Percentiles rank a stretch among this genome's conserved stretches.
Conservation (phyloP, 768 basidiomycete species). For the Guyanaporus albipodus region DNA sequence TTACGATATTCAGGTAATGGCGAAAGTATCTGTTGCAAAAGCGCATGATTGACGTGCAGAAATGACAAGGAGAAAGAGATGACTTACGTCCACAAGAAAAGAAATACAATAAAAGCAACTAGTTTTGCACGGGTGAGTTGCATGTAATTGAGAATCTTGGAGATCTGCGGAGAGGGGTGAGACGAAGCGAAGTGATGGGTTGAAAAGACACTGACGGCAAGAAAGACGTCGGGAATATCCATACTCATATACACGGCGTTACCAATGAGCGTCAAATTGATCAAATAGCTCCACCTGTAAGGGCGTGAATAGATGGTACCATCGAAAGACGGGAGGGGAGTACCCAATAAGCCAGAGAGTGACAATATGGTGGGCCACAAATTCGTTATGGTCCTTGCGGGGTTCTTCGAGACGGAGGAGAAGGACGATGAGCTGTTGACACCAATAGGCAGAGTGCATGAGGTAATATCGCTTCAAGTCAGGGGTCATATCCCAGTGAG, state of each 20-base stretch:
- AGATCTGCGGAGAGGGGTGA: conserved; percentile 44
- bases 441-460: conserved; percentile 91
- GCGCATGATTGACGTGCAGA: conserved; percentile 49
- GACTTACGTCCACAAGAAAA: conserved; percentile 76
- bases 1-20: conserved; percentile 82
- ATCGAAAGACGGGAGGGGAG: conserved; percentile 14
- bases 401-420: conserved; percentile 89
- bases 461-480: conserved; percentile 91
- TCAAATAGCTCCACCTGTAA: conserved; percentile 74
- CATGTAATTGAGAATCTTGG: conserved; percentile 88
- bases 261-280: conserved; percentile 84
- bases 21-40: conserved; percentile 72
- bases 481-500: conserved; percentile 83
- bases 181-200: neutral
- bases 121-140: conserved; percentile 61
- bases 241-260: conserved; percentile 93
- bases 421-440: conserved; percentile 86
- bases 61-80: too few relatives aligned
- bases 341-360: conserved; percentile 94
- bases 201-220: conserved; percentile 56
- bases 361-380: conserved; percentile 87
- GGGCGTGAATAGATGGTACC: neutral
- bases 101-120: conserved; percentile 59
- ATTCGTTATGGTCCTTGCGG: conserved; percentile 83
- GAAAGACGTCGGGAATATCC: conserved; percentile 89